Percentiles rank a stretch among this genome's conserved stretches.
phyloP scores from a whole-genome alignment of 441 rosid species.

The Gossypium schwendimanii region DNA sequence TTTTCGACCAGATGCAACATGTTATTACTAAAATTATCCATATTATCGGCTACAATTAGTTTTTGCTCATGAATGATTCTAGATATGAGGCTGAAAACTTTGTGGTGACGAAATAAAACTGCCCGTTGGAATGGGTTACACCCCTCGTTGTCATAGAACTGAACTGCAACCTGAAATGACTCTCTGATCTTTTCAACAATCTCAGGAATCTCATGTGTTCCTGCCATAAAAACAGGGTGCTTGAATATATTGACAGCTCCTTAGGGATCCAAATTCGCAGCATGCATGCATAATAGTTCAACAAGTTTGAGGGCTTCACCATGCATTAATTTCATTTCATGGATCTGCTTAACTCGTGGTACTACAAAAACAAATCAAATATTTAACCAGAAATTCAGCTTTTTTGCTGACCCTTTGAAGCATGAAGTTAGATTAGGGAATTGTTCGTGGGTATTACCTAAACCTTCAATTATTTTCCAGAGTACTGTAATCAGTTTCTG shows the following conservation, averaged over 20 bases:
- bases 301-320: not conserved
- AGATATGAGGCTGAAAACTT: conserved; percentile 28
- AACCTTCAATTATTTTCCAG: not conserved
- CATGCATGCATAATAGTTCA: not conserved
- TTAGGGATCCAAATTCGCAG: not conserved
- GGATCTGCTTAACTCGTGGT: not conserved
- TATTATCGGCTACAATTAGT: not conserved
- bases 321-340: not conserved
- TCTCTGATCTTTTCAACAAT: not conserved
- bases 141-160: not conserved
- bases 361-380: not conserved
- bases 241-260: not conserved
- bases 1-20: conserved; percentile 39
- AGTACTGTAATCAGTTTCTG: not conserved
- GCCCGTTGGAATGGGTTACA: not conserved
- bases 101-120: conserved; percentile 16
- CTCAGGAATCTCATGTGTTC: not conserved
- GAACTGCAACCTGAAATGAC: not conserved
- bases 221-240: not conserved
- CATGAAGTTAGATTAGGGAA: not conserved
- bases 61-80: conserved; percentile 7
- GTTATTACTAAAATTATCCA: conserved; percentile 7
- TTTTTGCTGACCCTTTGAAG: not conserved
- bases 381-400: not conserved
- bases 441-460: not conserved